phyloP scores from a whole-genome alignment of 257 asterid genomes.

The Solanum medicagineum region DNA sequence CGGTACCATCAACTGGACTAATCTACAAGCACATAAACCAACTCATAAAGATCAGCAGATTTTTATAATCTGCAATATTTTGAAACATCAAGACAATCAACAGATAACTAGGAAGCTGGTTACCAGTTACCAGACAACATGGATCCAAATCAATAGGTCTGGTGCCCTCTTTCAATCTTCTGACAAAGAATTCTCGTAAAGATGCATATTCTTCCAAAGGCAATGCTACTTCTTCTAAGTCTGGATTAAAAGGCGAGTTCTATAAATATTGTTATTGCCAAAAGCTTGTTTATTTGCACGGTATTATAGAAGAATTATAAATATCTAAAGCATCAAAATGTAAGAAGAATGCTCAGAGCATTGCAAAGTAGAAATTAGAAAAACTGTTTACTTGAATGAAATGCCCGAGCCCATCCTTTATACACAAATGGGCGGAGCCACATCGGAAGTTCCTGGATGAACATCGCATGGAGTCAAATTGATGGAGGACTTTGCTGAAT shows the following conservation, averaged over 20 bases:
- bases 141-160: constrained; percentile 69
- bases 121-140: constrained; percentile 93
- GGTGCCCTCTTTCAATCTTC: constrained; percentile 65
- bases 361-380: constrained; percentile 1
- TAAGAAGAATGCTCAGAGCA: not conserved
- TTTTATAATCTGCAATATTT: not conserved
- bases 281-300: not conserved
- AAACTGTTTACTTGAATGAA: constrained; percentile 67
- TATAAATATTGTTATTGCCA: not conserved
- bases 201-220: constrained; percentile 88
- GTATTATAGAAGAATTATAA: not conserved
- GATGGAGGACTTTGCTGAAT: not conserved
- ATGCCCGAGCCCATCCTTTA: constrained; percentile 94
- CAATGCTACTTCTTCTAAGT: constrained; percentile 68
- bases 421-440: constrained; percentile 83
- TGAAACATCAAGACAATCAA: not conserved
- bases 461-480: constrained; percentile 3
- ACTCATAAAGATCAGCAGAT: not conserved
- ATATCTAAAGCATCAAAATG: not conserved
- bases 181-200: constrained; percentile 66
- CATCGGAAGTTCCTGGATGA: constrained; percentile 70
- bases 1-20: constrained; percentile 93
- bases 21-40: constrained; percentile 26
- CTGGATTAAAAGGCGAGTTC: constrained; percentile 22
- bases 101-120: constrained; percentile 28